Evolutionary conservation across 2,329 filamentous ascomycete genomes (phyloP).

Genomic region (Fonsecaea multimorphosa): DNA sequence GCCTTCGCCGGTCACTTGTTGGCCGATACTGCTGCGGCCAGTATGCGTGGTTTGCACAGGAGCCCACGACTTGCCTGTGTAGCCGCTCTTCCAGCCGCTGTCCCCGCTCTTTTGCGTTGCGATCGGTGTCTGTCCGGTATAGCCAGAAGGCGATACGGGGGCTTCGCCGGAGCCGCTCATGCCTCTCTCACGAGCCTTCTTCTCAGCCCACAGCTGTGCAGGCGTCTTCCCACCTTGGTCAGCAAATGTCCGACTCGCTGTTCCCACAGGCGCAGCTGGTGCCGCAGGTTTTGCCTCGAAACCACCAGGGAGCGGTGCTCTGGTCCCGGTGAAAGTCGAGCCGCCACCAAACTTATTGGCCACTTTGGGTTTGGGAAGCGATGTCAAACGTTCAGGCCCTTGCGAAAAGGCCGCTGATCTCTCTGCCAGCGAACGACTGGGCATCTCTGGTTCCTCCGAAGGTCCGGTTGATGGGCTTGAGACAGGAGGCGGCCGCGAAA

Average conservation of each 20-base stretch:
- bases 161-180: conserved; percentile 59
- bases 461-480: conserved; percentile 54
- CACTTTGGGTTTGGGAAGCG: conserved; percentile 92
- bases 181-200: conserved; percentile 81
- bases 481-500: conserved; percentile 42
- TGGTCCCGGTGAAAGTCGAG: conserved; percentile 82
- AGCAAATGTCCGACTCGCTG: conserved; percentile 90
- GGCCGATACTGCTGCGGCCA: conserved; percentile 66
- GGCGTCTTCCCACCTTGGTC: conserved; percentile 95
- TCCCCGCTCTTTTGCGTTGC: conserved; percentile 73
- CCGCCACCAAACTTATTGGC: conserved; percentile 82
- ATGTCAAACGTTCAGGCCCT: conserved; percentile 77
- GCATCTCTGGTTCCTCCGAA: conserved; percentile 56
- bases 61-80: conserved; percentile 87
- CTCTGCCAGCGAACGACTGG: conserved; percentile 72
- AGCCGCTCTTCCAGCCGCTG: conserved; percentile 86
- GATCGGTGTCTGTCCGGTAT: conserved; percentile 58
- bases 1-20: conserved; percentile 69
- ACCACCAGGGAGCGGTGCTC: conserved; percentile 77
- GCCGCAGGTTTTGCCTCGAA: conserved; percentile 68
- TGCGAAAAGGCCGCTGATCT: conserved; percentile 74
- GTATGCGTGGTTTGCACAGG: conserved; percentile 77
- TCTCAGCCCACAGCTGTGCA: conserved; percentile 96
- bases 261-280: conserved; percentile 70
- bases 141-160: conserved; percentile 53